Evolutionary conservation across 805 yeast genomes (phyloP).

Genomic region (Teunomyces funiuensis): DNA sequence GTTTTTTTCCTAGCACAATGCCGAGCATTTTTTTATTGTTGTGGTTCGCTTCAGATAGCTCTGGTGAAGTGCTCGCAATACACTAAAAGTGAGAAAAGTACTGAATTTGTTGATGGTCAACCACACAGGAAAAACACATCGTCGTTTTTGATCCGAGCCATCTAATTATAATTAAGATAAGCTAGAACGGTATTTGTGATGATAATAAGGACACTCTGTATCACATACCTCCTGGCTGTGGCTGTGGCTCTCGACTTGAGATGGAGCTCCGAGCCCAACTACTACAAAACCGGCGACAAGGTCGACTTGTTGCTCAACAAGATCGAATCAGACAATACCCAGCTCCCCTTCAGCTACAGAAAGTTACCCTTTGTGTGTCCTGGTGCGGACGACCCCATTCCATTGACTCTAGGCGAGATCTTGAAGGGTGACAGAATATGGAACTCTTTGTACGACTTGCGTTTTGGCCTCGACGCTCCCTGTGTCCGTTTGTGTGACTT

Average conservation of each 20-base stretch:
- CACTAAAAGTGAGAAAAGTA: too few relatives aligned
- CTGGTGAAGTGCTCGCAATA: too few relatives aligned
- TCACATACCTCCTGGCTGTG: neutral
- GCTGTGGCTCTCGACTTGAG: constrained; percentile 13
- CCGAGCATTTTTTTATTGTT: too few relatives aligned
- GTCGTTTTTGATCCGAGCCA: too few relatives aligned
- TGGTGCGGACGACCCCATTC: constrained; percentile 53
- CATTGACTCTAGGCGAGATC: constrained; percentile 72
- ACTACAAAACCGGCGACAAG: constrained; percentile 50
- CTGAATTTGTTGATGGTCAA: too few relatives aligned
- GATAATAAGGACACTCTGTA: constrained; percentile 1
- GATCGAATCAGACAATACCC: constrained; percentile 74
- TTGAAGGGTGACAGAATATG: constrained; percentile 78
- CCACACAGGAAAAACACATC: too few relatives aligned
- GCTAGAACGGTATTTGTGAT: neutral
- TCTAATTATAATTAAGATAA: too few relatives aligned
- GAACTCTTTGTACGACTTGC: constrained; percentile 68
- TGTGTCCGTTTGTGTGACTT: constrained; percentile 72
- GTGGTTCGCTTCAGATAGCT: too few relatives aligned
- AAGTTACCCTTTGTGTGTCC: constrained; percentile 83
- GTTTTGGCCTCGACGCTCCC: constrained; percentile 61
- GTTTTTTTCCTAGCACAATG: too few relatives aligned
- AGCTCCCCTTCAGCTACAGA: constrained; percentile 73
- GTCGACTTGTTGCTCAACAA: constrained; percentile 75
- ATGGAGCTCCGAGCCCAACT: constrained; percentile 34